Conservation (phyloP, 805 yeast species). For the Kluyveromyces aestuarii region DNA sequence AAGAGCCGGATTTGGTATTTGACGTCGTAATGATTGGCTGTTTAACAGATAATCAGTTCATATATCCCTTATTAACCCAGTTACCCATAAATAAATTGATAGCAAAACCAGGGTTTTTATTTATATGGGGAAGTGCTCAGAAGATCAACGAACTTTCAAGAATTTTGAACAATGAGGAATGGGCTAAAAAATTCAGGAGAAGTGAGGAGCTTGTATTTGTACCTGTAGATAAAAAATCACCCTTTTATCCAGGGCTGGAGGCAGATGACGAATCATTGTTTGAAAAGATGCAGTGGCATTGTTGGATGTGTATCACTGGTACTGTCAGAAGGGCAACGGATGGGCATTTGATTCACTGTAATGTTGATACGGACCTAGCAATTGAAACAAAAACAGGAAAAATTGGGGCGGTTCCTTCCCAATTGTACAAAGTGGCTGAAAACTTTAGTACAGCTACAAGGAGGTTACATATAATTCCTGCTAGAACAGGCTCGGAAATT, state of each 20-base stretch:
- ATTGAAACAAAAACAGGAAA: conserved; percentile 43
- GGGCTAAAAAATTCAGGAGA: conserved; percentile 70
- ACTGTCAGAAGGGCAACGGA: conserved; percentile 83
- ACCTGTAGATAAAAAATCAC: conserved; percentile 56
- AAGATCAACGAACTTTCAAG: conserved; percentile 55
- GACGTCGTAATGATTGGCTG: conserved; percentile 93
- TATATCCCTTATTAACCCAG: conserved; percentile 49
- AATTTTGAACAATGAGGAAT: conserved; percentile 41
- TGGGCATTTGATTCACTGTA: conserved; percentile 80
- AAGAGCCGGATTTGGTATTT: conserved; percentile 49
- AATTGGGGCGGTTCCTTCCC: conserved; percentile 55
- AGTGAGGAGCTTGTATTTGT: conserved; percentile 84
- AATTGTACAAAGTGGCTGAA: conserved; percentile 75
- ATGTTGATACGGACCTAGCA: conserved; percentile 80
- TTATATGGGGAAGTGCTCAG: conserved; percentile 79
- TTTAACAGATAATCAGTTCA: conserved; percentile 61
- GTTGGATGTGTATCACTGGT: conserved; percentile 96
- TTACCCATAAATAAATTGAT: conserved; percentile 68
- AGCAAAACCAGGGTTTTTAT: conserved; percentile 78
- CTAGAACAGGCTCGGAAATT: conserved; percentile 52
- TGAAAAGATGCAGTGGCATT: conserved; percentile 84
- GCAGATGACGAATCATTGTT: conserved; percentile 42
- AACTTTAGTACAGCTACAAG: conserved; percentile 78
- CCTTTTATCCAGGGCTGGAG: conserved; percentile 53
- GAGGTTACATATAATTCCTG: conserved; percentile 78